phyloP scores from a whole-genome alignment of 2,329 filamentous ascomycete species.

The Exserohilum rostratum region DNA sequence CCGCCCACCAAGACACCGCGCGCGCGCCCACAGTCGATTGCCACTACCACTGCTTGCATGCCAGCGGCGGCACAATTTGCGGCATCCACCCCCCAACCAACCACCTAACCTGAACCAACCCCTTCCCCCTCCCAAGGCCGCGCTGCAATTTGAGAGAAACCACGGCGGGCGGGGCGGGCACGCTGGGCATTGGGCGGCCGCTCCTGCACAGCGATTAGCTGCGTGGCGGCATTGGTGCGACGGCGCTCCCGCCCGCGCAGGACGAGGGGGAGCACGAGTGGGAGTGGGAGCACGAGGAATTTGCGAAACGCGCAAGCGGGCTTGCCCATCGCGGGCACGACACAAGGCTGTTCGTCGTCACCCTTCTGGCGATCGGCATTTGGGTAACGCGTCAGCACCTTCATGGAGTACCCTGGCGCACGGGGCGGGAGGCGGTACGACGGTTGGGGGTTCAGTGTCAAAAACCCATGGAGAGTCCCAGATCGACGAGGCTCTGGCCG shows the following conservation, averaged over 20 bases:
- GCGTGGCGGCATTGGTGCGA: conserved; percentile 19
- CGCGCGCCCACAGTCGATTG: too few relatives aligned
- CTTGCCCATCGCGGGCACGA: too few relatives aligned
- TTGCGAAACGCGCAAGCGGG: conserved; percentile 21
- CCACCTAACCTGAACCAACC: too few relatives aligned
- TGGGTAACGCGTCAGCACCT: conserved; percentile 14
- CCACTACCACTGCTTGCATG: not conserved
- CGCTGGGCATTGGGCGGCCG: too few relatives aligned
- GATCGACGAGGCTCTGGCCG: conserved; percentile 13
- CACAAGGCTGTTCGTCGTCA: too few relatives aligned
- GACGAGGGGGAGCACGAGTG: too few relatives aligned
- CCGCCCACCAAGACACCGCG: not conserved
- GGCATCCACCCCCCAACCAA: not conserved
- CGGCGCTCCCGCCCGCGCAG: conserved; percentile 12
- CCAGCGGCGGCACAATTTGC: not conserved
- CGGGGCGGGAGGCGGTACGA: conserved; percentile 9
- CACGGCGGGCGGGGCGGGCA: too few relatives aligned
- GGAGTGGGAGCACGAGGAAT: too few relatives aligned
- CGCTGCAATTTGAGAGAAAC: not conserved
- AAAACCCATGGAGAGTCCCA: conserved; percentile 12
- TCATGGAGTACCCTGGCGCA: conserved; percentile 7
- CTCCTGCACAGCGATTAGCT: too few relatives aligned
- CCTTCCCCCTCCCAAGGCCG: too few relatives aligned
- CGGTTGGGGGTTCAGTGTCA: conserved; percentile 7
- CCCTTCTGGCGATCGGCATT: conserved; percentile 10